These are phyloP conservation scores for Pulveroboletus sp. DNA, from an alignment of 768 basidiomycete species.

Conservation along the genomic window DNA sequence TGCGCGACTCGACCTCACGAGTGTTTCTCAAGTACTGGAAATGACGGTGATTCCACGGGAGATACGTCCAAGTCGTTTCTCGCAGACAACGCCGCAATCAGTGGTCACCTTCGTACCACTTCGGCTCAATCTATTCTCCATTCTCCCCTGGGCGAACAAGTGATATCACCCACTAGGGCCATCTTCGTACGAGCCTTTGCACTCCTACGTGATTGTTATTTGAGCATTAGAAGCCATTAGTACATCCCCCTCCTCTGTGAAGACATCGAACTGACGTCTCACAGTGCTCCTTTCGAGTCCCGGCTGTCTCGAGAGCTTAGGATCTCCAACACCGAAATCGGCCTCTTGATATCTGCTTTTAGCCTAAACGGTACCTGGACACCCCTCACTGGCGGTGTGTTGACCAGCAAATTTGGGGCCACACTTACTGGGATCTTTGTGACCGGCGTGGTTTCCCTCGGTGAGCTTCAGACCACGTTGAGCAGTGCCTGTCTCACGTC, in stretches of 20 bases:
- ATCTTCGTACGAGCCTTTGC: slow-evolving; percentile 55
- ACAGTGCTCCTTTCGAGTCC: slow-evolving; percentile 73
- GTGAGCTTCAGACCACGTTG: slow-evolving; percentile 28
- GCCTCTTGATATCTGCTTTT: slow-evolving; percentile 70
- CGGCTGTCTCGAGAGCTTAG: slow-evolving; percentile 63
- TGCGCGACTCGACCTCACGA: slow-evolving; percentile 1
- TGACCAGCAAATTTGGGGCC: slow-evolving; percentile 68
- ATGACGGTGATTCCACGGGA: background rate
- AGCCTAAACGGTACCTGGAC: slow-evolving; percentile 75
- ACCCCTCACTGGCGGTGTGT: slow-evolving; percentile 69
- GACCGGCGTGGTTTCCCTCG: slow-evolving; percentile 64
- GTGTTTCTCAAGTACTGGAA: background rate
- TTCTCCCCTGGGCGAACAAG: slow-evolving; percentile 1
- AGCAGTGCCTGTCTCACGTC: slow-evolving; percentile 6
- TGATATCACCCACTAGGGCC: slow-evolving; percentile 30
- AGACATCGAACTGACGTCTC: background rate
- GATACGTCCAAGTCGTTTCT: background rate
- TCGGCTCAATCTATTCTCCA: background rate
- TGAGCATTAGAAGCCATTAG: slow-evolving; percentile 79
- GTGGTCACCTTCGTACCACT: background rate
- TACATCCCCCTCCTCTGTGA: slow-evolving; percentile 29
- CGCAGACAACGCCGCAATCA: background rate
- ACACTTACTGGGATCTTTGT: slow-evolving; percentile 68
- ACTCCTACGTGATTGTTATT: slow-evolving; percentile 63
- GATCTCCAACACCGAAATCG: slow-evolving; percentile 73